Base-by-base conservation (phyloP, 2,329 filamentous ascomycete species). In the Cordyceps fumosorosea region DNA sequence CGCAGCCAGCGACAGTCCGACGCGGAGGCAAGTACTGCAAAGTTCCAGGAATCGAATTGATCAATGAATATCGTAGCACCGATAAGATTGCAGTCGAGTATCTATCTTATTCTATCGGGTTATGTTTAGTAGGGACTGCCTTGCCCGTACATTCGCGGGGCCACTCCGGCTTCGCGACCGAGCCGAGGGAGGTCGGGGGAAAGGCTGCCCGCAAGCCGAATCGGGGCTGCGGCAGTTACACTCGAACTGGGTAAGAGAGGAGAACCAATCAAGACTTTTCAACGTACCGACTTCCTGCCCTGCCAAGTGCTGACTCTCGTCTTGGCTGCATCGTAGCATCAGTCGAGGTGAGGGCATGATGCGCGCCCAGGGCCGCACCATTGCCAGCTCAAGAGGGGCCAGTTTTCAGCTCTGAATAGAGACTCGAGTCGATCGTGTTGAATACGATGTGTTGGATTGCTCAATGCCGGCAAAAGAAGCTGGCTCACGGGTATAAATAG, bases 301-400 rank as follows among this genome's bases (percentile, higher is more conserved):
- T 59, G 47, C 56, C 56, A 52, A 59, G 56, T 20, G 48, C 56
- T 52, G 56, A 52, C 56, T 20, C 22, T 40, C 11, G 12, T 44
- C 56, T 59, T 59, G 56, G 56, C 56, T 59, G 56, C 47, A 32
- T 32, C 34, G 2, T 20, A 18, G 47, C 12, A 37, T 52, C 56
- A 37, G 37, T 26, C 12, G 29, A 37, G 14, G 56, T 47, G 48
- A 59, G 34, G 47, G 24, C 37, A 24, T 47, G 47, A 44, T 22
- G 47, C 18, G 8, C 3, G 18, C 32, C 18, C 37, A 52, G 29
- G 56, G 51, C 56, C 16, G 32, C 20, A 20, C 47, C 34, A 52
- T 22, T 22, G 47, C 16, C 34, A 59, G 56, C 56, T 52, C 24
- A 18, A 34, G 56, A 45, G 56, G 47, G 56, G 47, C 34, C 10